phyloP scores from a whole-genome alignment of 202 grass and related monocot genomes.

The Miscanthus sacchariflorus region DNA sequence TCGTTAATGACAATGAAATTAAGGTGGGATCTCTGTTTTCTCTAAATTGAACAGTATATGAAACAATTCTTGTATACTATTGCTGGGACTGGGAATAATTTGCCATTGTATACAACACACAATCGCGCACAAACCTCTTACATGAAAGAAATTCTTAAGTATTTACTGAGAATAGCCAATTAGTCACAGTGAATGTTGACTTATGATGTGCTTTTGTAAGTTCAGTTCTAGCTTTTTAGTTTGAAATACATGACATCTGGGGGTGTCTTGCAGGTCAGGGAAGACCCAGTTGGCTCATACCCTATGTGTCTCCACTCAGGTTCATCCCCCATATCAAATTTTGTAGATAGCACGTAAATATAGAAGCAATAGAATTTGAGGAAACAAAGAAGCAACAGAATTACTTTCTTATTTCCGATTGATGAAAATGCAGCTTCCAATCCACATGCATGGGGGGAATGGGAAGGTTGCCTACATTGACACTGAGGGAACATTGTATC shows the following conservation, averaged over 20 bases:
- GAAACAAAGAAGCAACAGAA: not conserved
- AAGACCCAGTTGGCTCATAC: conserved; percentile 97
- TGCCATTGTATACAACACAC: not conserved
- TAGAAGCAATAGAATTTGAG: conserved; percentile 15
- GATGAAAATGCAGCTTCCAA: conserved; percentile 71
- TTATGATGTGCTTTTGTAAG: not conserved
- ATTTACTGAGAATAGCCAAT: not conserved
- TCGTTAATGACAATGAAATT: not conserved
- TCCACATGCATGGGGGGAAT: conserved; percentile 89
- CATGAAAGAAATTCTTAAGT: not conserved
- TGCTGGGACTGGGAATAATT: not conserved
- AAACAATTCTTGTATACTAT: not conserved
- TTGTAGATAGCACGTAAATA: not conserved
- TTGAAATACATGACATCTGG: not conserved
- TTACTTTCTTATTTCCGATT: conserved; percentile 27
- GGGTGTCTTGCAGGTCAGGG: conserved; percentile 63
- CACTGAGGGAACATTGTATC: conserved; percentile 99
- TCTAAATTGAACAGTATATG: not conserved
- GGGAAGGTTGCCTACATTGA: conserved; percentile 99
- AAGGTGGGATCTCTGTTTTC: not conserved
- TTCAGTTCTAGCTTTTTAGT: conserved; percentile 6
- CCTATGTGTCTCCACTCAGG: conserved; percentile 95
- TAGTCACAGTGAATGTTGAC: not conserved
- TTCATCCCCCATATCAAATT: conserved; percentile 15
- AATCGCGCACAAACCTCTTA: not conserved